Evolutionary conservation across 768 basidiomycete genomes (phyloP), one percentile per base, ranked within the genome.

Genomic region (Tulasnella sp.): DNA sequence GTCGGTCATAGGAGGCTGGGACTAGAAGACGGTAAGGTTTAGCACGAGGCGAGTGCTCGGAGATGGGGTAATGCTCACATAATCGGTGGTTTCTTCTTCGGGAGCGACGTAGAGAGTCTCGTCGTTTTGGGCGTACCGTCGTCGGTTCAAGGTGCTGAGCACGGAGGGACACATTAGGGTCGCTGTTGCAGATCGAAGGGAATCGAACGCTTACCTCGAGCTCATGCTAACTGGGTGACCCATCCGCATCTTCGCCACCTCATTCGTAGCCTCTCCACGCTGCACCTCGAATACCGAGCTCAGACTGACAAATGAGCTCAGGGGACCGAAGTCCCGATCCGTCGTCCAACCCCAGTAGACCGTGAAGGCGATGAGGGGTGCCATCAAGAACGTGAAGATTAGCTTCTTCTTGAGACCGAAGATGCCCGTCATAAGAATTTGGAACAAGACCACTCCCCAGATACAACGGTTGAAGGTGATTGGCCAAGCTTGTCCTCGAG

Each of bases 401-500:
- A 88, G 90, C 13, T 87, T 88, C 81, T 90, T 85, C 81, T 85
- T 91, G 80, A 87, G 89, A 44, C 91, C 91, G 86, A 99, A 98
- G 81, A 98, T 92, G 70, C 96, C 96, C 69, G 91, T 94, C 98
- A 99, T 99, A 87, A 99, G 98, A 69, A 96, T 83, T 77, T 96
- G 90, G 87, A 96, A 99, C 75, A 97, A 93, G 83, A 97, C 83
- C 77, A 99, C 89, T 69, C 94, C 96, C 92, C 94, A 94, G 42
- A 96, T 91, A 55, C 98, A 89, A 9, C 97, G 93, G 37, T 91
- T 88, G 83, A 96, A 98, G 0, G 98, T 96, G 81, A 98, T 90
- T 0, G 95, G 95, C 97, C 98, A 99, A 1, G 96, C 98, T 85
- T 98, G 96, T 2, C 98, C 98, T 81, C 93, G 93, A 2, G 93